Conservation (phyloP, 148 eudicot species). For the Rhododendron kiyosumense region DNA sequence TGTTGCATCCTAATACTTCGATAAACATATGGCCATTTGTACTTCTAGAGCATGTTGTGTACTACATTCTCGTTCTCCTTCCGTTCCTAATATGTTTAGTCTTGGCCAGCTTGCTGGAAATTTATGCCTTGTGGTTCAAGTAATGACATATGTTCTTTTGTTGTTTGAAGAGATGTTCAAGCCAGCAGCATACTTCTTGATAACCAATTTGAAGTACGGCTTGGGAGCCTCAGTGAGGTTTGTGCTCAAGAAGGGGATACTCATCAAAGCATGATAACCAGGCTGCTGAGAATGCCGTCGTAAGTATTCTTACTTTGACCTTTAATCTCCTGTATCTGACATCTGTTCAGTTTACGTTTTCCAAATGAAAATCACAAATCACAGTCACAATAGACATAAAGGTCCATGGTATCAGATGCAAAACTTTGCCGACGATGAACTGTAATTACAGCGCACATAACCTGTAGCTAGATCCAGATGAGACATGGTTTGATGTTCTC, state of each 20-base stretch:
- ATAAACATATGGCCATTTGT: not conserved
- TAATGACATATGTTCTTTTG: slow-evolving; percentile 12
- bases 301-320: slow-evolving; percentile 33
- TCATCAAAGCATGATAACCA: slow-evolving; percentile 70
- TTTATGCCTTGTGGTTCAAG: not conserved
- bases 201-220: slow-evolving; percentile 94
- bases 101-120: not conserved
- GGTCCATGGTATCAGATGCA: not conserved
- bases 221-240: slow-evolving; percentile 81
- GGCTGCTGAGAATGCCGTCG: slow-evolving; percentile 77
- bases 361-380: not conserved
- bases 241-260: slow-evolving; percentile 77
- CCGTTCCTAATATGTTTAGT: not conserved
- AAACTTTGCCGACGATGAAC: not conserved
- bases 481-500: not conserved
- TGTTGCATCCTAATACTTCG: not conserved
- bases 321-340: not conserved
- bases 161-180: slow-evolving; percentile 70
- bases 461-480: not conserved
- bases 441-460: not conserved
- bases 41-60: not conserved
- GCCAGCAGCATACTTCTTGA: slow-evolving; percentile 98
- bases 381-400: not conserved
- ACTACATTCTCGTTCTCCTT: too few relatives aligned
- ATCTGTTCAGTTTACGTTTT: not conserved